Percentiles rank a stretch among this genome's conserved stretches.
phyloP scores from a whole-genome alignment of 2,329 filamentous ascomycete species.

The Aspergillus sp. region DNA sequence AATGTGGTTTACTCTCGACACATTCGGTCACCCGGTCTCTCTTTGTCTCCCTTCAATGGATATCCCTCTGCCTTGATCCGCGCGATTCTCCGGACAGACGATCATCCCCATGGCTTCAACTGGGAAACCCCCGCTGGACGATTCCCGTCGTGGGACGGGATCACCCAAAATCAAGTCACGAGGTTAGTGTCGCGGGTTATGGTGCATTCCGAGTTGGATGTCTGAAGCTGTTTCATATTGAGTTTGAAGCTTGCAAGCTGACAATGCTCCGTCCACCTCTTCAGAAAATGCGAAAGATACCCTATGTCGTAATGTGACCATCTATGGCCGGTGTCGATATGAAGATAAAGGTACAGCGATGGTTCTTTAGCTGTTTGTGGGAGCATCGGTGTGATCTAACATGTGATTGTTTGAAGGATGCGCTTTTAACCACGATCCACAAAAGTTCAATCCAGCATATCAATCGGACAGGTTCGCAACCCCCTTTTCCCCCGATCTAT shows the following conservation, averaged over 20 bases:
- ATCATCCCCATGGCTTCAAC: conserved; percentile 42
- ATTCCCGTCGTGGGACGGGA: conserved; percentile 45
- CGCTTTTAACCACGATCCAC: conserved; percentile 82
- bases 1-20: conserved; percentile 38
- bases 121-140: conserved; percentile 45
- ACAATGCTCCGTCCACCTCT: conserved; percentile 6
- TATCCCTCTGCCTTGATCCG: conserved; percentile 37
- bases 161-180: conserved; percentile 51
- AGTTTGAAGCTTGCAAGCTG: neutral
- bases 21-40: conserved; percentile 27
- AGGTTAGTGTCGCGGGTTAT: conserved; percentile 37
- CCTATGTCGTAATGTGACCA: conserved; percentile 85
- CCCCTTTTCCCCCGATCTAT: conserved; percentile 5
- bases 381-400: conserved; percentile 17
- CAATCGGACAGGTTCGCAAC: conserved; percentile 40
- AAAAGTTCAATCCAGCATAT: conserved; percentile 53
- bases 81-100: conserved; percentile 31
- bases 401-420: conserved; percentile 53
- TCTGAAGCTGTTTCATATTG: too few species aligned
- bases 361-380: conserved; percentile 3
- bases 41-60: conserved; percentile 40
- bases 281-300: conserved; percentile 80
- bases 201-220: neutral
- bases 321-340: conserved; percentile 90
- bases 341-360: conserved; percentile 69